Evolutionary conservation across 1,139 yeast species (phyloP).

Genomic region (Nakaseomyces glabratus): DNA sequence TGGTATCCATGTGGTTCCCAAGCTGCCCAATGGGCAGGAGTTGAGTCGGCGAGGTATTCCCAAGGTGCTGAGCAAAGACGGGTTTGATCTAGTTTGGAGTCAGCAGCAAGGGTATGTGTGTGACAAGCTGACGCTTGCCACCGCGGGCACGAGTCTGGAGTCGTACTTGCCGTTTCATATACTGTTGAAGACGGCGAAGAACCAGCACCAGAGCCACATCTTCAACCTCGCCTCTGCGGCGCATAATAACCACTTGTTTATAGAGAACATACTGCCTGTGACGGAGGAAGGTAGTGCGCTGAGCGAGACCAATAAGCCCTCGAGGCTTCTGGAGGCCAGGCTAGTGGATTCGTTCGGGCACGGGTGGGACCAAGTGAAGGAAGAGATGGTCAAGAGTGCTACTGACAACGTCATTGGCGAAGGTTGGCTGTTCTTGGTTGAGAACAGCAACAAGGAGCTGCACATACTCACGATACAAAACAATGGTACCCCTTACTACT

Average conservation of each 20-base stretch:
- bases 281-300: slow-evolving; percentile 18
- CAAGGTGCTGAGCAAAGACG: slow-evolving; percentile 61
- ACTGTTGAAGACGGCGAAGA: slow-evolving; percentile 61
- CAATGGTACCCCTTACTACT: slow-evolving; percentile 86
- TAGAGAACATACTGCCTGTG: slow-evolving; percentile 48
- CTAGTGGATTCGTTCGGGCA: slow-evolving; percentile 23
- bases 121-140: slow-evolving; percentile 59
- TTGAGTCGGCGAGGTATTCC: slow-evolving; percentile 49
- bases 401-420: slow-evolving; percentile 43
- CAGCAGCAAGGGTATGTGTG: slow-evolving; percentile 69
- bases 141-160: slow-evolving; percentile 75
- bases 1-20: slow-evolving; percentile 57
- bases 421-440: slow-evolving; percentile 90
- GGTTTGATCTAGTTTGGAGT: slow-evolving; percentile 68
- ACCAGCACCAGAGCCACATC: slow-evolving; percentile 57
- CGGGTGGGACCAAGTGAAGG: slow-evolving; percentile 30
- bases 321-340: slow-evolving; percentile 34
- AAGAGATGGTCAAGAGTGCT: slow-evolving; percentile 37
- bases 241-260: slow-evolving; percentile 84
- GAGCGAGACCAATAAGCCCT: slow-evolving; percentile 35
- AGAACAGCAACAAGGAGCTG: slow-evolving; percentile 57
- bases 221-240: slow-evolving; percentile 88
- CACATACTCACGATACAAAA: slow-evolving; percentile 59
- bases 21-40: slow-evolving; percentile 37
- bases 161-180: slow-evolving; percentile 71